Evolutionary conservation across 352 stramenopile genomes (phyloP).

Genomic region (Phytophthora lateralis): DNA sequence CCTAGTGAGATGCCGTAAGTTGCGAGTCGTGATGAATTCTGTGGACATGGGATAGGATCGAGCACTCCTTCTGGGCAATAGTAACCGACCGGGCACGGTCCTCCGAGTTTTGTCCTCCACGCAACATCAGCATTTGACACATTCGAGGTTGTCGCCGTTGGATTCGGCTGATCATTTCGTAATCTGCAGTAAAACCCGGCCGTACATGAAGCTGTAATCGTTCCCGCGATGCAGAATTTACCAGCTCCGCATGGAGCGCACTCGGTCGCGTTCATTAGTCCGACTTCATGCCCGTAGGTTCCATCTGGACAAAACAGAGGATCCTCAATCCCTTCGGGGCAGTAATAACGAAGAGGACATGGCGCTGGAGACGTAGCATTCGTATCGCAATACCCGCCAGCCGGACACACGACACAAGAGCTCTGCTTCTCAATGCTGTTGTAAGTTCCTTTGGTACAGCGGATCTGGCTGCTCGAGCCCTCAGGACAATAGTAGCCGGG

Average conservation of each 20-base stretch:
- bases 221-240: conserved; percentile 81
- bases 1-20: conserved; percentile 51
- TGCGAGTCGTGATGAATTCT: conserved; percentile 56
- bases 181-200: conserved; percentile 88
- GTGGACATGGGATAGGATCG: conserved; percentile 74
- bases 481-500: conserved; percentile 72
- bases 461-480: conserved; percentile 53
- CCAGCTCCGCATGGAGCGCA: conserved; percentile 75
- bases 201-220: conserved; percentile 71
- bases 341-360: conserved; percentile 78
- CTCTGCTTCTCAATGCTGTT: conserved; percentile 59
- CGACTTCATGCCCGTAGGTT: conserved; percentile 69
- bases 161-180: conserved; percentile 65
- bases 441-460: conserved; percentile 75
- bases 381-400: conserved; percentile 71
- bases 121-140: conserved; percentile 1
- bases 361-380: conserved; percentile 53
- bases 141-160: conserved; percentile 6
- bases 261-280: conserved; percentile 47
- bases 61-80: conserved; percentile 77
- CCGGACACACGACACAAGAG: conserved; percentile 53
- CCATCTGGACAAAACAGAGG: conserved; percentile 74
- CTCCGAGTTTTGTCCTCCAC: conserved; percentile 58
- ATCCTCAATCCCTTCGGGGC: conserved; percentile 51
- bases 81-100: conserved; percentile 73